Percentiles rank a stretch among this genome's conserved stretches.
Conservation (phyloP, 202 grass and related monocot genomes). For the Bolboschoenoplectus hybrid region DNA sequence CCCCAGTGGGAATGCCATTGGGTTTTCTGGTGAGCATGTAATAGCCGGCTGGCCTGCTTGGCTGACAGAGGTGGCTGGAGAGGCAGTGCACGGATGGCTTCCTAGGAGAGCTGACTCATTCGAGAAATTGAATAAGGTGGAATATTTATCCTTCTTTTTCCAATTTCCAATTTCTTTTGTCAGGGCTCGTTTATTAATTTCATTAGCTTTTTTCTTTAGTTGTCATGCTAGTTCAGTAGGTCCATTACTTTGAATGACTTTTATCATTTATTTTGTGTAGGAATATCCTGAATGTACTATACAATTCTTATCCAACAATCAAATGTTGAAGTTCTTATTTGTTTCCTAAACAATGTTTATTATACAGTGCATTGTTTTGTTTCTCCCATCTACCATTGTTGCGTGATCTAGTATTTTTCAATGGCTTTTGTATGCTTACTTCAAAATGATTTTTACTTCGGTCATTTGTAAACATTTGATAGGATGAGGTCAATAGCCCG, state of each 20-base stretch:
- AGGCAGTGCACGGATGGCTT: conserved; percentile 53
- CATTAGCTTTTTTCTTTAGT: neutral
- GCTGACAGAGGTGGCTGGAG: conserved; percentile 52
- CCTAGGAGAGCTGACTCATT: conserved; percentile 57
- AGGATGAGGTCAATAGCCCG: neutral
- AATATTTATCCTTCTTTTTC: neutral
- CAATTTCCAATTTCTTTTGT: neutral
- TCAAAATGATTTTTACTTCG: neutral
- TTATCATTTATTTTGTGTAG: conserved; percentile 19
- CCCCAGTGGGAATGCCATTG: conserved; percentile 39
- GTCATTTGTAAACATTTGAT: conserved; percentile 4
- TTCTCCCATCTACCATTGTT: neutral
- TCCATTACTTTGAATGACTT: neutral
- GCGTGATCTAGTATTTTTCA: neutral
- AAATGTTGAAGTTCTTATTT: neutral
- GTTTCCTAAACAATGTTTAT: neutral
- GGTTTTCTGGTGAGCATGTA: conserved; percentile 49
- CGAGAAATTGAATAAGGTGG: conserved; percentile 56
- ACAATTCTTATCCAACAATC: neutral
- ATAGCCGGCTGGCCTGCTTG: conserved; percentile 59
- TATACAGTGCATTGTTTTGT: neutral
- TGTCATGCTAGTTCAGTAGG: neutral
- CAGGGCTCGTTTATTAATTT: neutral
- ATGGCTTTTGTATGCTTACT: neutral
- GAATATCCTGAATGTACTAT: conserved; percentile 19